Evolutionary conservation across 2,329 filamentous ascomycete genomes (phyloP).

Genomic region (Bipolaris zeicola): DNA sequence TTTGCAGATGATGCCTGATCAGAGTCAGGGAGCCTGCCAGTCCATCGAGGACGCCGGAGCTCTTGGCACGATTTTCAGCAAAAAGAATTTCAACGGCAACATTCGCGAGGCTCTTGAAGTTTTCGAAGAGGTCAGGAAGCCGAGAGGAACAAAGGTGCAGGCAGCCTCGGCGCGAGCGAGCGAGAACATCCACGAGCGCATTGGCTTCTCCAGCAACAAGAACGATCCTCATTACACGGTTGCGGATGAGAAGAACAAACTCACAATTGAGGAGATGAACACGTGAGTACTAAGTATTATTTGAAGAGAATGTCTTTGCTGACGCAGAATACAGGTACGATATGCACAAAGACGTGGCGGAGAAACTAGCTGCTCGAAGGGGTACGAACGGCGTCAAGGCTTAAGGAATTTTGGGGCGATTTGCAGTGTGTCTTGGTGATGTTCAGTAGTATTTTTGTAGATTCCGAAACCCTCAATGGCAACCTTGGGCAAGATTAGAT

Average conservation of each 20-base stretch:
- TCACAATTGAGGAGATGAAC: slow-evolving; percentile 75
- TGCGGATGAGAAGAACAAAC: slow-evolving; percentile 63
- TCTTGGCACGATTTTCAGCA: slow-evolving; percentile 65
- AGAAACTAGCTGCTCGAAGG: neutral
- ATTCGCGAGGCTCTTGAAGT: slow-evolving; percentile 40
- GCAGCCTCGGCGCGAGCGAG: slow-evolving; percentile 45
- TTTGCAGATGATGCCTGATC: slow-evolving; percentile 69
- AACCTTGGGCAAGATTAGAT: neutral
- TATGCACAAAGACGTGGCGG: neutral
- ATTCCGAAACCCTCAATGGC: neutral
- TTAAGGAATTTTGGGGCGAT: neutral
- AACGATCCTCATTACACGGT: slow-evolving; percentile 64
- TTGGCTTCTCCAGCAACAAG: slow-evolving; percentile 68
- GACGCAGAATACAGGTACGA: slow-evolving; percentile 26
- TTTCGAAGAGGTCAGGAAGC: slow-evolving; percentile 46
- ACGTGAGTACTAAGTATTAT: slow-evolving; percentile 15
- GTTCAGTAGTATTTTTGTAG: neutral
- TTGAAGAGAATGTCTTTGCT: neutral
- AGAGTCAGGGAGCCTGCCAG: slow-evolving; percentile 72
- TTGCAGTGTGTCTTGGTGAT: neutral
- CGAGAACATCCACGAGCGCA: slow-evolving; percentile 49
- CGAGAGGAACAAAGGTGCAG: slow-evolving; percentile 48
- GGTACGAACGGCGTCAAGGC: neutral
- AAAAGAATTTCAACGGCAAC: slow-evolving; percentile 49
- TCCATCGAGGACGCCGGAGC: slow-evolving; percentile 70